phyloP scores from a whole-genome alignment of 805 yeast species.

The Yarrowia sp. region DNA sequence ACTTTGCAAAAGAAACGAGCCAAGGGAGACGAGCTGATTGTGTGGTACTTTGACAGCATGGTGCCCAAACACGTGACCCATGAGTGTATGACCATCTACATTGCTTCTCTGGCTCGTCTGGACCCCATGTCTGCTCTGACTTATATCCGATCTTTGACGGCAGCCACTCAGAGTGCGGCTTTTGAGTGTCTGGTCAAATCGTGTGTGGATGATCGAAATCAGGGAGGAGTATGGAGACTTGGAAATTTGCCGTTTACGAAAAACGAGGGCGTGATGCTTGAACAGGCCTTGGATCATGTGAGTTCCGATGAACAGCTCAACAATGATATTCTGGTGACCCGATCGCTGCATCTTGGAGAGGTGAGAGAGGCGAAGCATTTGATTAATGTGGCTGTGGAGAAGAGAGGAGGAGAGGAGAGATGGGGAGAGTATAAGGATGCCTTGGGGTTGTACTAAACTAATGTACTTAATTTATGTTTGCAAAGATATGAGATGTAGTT shows the following conservation, averaged over 20 bases:
- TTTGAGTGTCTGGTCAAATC: conserved; percentile 10
- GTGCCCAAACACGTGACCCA: background rate
- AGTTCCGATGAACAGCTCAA: background rate
- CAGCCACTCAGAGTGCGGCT: background rate
- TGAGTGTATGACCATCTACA: background rate
- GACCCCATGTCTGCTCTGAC: conserved; percentile 8
- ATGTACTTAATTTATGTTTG: background rate
- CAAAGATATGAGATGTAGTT: no score
- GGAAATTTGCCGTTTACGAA: conserved; percentile 1
- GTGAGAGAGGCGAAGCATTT: background rate
- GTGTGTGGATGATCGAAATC: background rate
- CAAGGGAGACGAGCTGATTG: background rate
- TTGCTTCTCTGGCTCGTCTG: background rate
- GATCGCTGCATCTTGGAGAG: conserved; percentile 9
- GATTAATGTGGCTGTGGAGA: background rate
- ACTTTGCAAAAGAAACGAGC: background rate
- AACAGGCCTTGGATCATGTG: background rate
- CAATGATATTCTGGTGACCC: conserved; percentile 3
- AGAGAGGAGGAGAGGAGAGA: conserved; percentile 1
- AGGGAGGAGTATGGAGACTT: conserved; percentile 5
- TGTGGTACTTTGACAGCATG: background rate
- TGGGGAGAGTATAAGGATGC: conserved; percentile 5
- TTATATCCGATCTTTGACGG: background rate
- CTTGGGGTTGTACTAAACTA: background rate
- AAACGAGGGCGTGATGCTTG: background rate